Evolutionary conservation across 2,329 filamentous ascomycete species (phyloP), one percentile per base, ranked within the genome.

Genomic region (Penicillium freii): DNA sequence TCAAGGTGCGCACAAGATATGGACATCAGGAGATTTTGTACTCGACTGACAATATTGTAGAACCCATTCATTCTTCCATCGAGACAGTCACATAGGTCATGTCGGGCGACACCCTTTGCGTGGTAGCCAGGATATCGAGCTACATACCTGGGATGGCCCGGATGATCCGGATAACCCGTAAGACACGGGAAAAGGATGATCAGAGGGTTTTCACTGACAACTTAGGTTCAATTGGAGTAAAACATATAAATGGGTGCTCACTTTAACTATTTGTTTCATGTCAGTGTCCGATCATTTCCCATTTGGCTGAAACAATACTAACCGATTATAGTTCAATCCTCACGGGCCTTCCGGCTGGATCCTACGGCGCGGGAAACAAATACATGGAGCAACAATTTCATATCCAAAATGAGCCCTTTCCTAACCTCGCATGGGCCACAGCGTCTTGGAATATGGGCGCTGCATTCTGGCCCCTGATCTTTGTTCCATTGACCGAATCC

Each of bases 191-290:
- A 10, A 8, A 23, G 42, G 7, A 45, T 13, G 1, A 1, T 11
- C 0, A 31, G 4, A 23, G 21, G 17, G 31, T 13, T 9, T 11
- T 8, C 7, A 13, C 23, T 52, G 17, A 48, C 13, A 10, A 13
- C 2, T 13, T 38, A 75, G 73, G 2, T 78, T 78, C 68, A 79
- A 79, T 57, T 79, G 76, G 74, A 66, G 69, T 21, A 58, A 55
- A 0, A 58, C 60, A 1, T 77, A 77, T 47, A 78, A 78, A 70
- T 78, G 76, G 74, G 63, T 71, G 17, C 63, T 76, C 27, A 78
- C 76, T 1, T 56, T 79, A 9, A 73, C 77, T 4, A 69, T 76
- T 4, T 78, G 76, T 47, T 75, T 77, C 60, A 78, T 79, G 71
- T 73, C 5, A 46, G 57, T 57, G 11, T 19, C 5, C 19, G 4